phyloP scores from a whole-genome alignment of 805 yeast genomes.

The Cephaloascus albidus region DNA sequence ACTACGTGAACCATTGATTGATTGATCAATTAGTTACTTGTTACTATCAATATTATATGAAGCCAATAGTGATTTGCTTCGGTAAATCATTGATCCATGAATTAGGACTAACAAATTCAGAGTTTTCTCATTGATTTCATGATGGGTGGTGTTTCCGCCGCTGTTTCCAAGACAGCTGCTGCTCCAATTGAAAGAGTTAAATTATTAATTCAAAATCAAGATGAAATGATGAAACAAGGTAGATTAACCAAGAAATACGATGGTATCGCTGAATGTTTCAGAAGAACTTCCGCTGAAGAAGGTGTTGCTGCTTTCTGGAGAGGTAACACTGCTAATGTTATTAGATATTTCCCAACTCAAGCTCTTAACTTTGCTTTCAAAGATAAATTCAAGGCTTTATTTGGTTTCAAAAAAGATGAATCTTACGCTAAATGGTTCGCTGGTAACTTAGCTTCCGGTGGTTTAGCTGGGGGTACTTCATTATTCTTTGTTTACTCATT shows the following conservation, averaged over 20 bases:
- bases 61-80: too few relatives aligned
- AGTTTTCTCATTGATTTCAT: conserved; percentile 41
- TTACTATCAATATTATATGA: too few relatives aligned
- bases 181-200: conserved; percentile 44
- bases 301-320: conserved; percentile 41
- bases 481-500: conserved; percentile 42
- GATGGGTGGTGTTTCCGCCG: conserved; percentile 47
- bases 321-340: conserved; percentile 44
- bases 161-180: conserved; percentile 42
- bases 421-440: conserved; percentile 38
- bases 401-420: conserved; percentile 40
- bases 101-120: background rate
- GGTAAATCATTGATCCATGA: too few relatives aligned
- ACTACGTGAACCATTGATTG: too few relatives aligned
- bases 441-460: conserved; percentile 45
- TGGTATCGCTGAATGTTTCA: conserved; percentile 39
- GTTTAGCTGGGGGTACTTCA: conserved; percentile 43
- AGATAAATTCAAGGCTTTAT: conserved; percentile 37
- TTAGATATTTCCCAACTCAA: conserved; percentile 44
- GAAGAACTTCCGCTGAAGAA: conserved; percentile 40
- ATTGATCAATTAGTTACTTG: too few relatives aligned
- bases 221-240: conserved; percentile 42
- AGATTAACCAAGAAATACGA: conserved; percentile 37
- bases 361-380: conserved; percentile 41
- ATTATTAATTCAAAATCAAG: conserved; percentile 40